These are phyloP conservation scores for Eucalyptus victrix DNA, from an alignment of 345 rosid genomes.

Conservation along the genomic window DNA sequence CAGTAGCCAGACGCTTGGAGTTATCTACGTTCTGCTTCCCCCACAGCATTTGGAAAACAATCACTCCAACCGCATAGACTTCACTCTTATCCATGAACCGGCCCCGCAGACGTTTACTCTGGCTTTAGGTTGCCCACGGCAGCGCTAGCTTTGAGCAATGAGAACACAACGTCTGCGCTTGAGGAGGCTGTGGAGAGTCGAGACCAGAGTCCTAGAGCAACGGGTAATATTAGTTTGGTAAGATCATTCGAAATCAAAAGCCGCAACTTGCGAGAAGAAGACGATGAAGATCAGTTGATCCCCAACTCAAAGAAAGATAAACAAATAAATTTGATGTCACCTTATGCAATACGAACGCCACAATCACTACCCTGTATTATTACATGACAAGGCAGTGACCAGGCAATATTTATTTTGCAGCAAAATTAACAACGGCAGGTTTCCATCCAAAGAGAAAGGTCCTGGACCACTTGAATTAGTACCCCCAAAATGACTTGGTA, in stretches of 20 bases:
- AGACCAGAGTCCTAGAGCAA: slow-evolving; percentile 61
- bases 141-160: slow-evolving; percentile 60
- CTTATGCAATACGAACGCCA: background rate
- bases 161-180: slow-evolving; percentile 66
- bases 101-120: slow-evolving; percentile 63
- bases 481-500: too few relatives aligned
- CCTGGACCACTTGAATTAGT: background rate
- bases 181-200: slow-evolving; percentile 58
- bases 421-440: background rate
- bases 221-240: slow-evolving; percentile 39
- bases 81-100: slow-evolving; percentile 75
- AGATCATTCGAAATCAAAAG: background rate
- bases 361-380: background rate
- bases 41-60: slow-evolving; percentile 50
- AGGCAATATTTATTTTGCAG: background rate
- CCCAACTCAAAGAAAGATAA: background rate
- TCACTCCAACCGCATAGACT: slow-evolving; percentile 61
- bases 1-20: slow-evolving; percentile 33
- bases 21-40: slow-evolving; percentile 43
- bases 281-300: background rate
- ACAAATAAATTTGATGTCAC: background rate
- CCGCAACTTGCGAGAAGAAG: background rate
- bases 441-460: background rate
- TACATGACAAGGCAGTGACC: background rate
- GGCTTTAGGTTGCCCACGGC: slow-evolving; percentile 77